Conservation (phyloP, 192 early-diverging fungal genomes). For the Helicostylum pulchrum region DNA sequence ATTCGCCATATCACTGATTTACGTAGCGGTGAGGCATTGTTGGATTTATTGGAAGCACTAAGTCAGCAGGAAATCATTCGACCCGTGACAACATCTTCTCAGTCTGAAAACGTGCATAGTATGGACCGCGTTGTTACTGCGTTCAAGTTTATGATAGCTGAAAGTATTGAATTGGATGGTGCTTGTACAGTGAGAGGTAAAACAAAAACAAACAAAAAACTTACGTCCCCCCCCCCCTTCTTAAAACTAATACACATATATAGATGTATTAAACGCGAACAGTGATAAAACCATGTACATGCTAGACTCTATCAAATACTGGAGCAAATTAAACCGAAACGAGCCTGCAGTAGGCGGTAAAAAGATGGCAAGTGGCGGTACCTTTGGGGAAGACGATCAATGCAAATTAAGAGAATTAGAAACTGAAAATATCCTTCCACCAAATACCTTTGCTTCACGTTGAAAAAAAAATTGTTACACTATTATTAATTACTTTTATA, state of each 20-base stretch:
- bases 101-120: slow-evolving; percentile 27
- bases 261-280: slow-evolving; percentile 40
- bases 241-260: background rate
- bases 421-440: background rate
- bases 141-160: slow-evolving; percentile 54
- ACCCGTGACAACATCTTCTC: slow-evolving; percentile 33
- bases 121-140: slow-evolving; percentile 48
- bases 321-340: background rate
- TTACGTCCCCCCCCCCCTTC: too few species aligned
- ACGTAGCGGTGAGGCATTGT: slow-evolving; percentile 43
- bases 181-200: slow-evolving; percentile 48
- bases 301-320: slow-evolving; percentile 29
- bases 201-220: background rate
- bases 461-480: too few species aligned
- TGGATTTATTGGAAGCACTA: slow-evolving; percentile 44
- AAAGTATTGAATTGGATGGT: slow-evolving; percentile 46
- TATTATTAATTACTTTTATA: too few species aligned
- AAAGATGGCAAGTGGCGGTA: slow-evolving; percentile 37
- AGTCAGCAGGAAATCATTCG: slow-evolving; percentile 48
- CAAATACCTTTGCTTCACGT: too few species aligned
- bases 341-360: background rate
- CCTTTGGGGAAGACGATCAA: slow-evolving; percentile 32
- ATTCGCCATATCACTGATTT: slow-evolving; percentile 38
- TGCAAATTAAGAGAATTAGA: slow-evolving; percentile 8
- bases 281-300: slow-evolving; percentile 38